phyloP scores from a whole-genome alignment of 352 stramenopile species.

The Albugo candida region DNA sequence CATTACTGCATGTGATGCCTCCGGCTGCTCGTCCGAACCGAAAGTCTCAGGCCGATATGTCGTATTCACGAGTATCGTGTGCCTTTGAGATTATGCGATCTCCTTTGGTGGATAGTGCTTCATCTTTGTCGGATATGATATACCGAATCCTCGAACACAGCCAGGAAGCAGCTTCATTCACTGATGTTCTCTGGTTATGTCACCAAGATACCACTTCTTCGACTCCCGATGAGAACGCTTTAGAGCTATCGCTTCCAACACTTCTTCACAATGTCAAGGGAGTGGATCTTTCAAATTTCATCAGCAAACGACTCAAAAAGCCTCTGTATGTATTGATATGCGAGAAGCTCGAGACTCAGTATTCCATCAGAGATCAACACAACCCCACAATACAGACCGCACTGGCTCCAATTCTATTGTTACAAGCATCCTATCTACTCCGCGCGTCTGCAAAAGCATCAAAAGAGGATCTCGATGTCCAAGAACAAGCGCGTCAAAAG shows the following conservation, averaged over 20 bases:
- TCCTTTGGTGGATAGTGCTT: slow-evolving; percentile 20
- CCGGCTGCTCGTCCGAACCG: slow-evolving; percentile 58
- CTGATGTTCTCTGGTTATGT: slow-evolving; percentile 61
- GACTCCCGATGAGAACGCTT: slow-evolving; percentile 25
- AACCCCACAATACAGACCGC: neutral
- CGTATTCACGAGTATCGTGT: slow-evolving; percentile 55
- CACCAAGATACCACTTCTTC: slow-evolving; percentile 43
- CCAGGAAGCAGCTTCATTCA: slow-evolving; percentile 37
- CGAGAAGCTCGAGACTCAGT: slow-evolving; percentile 23
- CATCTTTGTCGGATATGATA: slow-evolving; percentile 24
- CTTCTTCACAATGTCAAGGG: slow-evolving; percentile 35
- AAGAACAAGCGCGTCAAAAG: neutral
- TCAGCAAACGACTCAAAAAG: slow-evolving; percentile 4
- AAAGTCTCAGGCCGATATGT: slow-evolving; percentile 69
- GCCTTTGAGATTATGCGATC: slow-evolving; percentile 51
- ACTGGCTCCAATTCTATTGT: neutral
- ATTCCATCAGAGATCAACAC: slow-evolving; percentile 12
- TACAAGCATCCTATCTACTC: neutral
- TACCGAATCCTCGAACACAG: slow-evolving; percentile 31
- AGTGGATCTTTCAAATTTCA: slow-evolving; percentile 1
- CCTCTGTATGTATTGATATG: slow-evolving; percentile 33
- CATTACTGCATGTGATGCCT: slow-evolving; percentile 45
- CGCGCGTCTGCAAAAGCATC: slow-evolving; percentile 2
- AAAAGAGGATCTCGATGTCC: slow-evolving; percentile 3
- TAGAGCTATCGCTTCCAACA: slow-evolving; percentile 27